Evolutionary conservation across 495 filamentous ascomycete species (phyloP), one percentile per base, ranked within the genome.

Genomic region (Aspergillus diversus): DNA sequence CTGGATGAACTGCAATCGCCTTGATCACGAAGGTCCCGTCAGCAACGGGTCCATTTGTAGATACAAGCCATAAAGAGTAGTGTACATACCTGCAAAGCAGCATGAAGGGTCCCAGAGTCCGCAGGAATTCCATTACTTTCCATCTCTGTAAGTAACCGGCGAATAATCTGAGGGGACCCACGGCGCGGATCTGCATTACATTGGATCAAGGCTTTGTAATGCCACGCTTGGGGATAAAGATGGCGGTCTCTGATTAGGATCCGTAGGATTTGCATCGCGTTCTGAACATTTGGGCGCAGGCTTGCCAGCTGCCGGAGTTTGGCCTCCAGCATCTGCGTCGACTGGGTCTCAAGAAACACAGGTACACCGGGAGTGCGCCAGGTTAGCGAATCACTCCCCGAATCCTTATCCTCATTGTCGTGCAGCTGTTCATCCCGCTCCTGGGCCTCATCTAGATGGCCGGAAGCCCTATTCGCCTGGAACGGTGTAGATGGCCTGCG

Each of bases 1-100:
- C 88, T 1, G 94, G 93, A 72, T 97, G 93, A 27, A 96, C 86
- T 13, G 92, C 86, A 27, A 93, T 84, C 6, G 86, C 85, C 86
- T 93, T 42, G 9, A 37, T 47, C 16, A 31, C 34, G 34, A 48
- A 49, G n/a, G 34, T 13, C 15, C 15, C 39, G 27, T 58, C 46
- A 57, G 33, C 55, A 46, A 37, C 39, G 9, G 42, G 6, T 27
- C 33, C 11, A 9, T 52, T n/a, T 27, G 21, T 27, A 27, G 21
- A 27, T 27, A 27, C 21, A 27, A 27, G 55, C 13, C 27, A 47
- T 21, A 39, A 16, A 3, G 5, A 43, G 33, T 56, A 8, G 31
- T 42, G 5, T 39, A 65, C 80, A 57, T 75, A 89, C 90, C 80
- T 88, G 87, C 48, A 98, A 73, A 15, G 88, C 83, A 63, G 83